phyloP scores from a whole-genome alignment of 768 basidiomycete species.

The Cystobasidium tubakii region DNA sequence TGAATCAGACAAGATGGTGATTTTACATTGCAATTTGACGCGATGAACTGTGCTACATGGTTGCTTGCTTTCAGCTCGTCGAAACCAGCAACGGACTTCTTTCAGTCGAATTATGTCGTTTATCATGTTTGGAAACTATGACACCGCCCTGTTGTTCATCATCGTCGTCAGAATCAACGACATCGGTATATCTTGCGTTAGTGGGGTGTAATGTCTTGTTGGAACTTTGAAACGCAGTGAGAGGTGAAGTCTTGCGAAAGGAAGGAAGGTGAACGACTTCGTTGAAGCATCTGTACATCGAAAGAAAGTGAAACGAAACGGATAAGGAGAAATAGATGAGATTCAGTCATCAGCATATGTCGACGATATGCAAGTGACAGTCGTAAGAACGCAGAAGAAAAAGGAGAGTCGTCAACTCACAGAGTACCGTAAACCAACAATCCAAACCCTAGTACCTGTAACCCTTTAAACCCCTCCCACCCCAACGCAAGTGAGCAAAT shows the following conservation, averaged over 20 bases:
- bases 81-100: neutral
- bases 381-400: too few relatives aligned
- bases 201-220: neutral
- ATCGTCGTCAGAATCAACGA: neutral
- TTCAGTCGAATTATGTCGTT: constrained; percentile 1
- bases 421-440: constrained; percentile 82
- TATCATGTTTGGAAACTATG: neutral
- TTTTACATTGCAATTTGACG: too few relatives aligned
- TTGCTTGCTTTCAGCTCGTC: neutral
- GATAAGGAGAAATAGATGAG: too few relatives aligned
- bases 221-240: neutral
- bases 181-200: constrained; percentile 1
- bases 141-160: neutral
- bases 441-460: constrained; percentile 69
- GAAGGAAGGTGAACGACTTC: constrained; percentile 41
- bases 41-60: too few relatives aligned
- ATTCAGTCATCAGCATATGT: too few relatives aligned
- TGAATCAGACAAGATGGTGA: too few relatives aligned
- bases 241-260: neutral
- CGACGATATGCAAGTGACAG: too few relatives aligned
- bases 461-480: constrained; percentile 43
- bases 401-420: constrained; percentile 33
- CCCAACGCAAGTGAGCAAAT: constrained; percentile 45
- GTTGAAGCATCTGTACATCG: constrained; percentile 41
- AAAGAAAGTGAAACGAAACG: too few relatives aligned